Base-by-base conservation (phyloP, 2,329 filamentous ascomycete species). In the Botrytis deweyae region DNA sequence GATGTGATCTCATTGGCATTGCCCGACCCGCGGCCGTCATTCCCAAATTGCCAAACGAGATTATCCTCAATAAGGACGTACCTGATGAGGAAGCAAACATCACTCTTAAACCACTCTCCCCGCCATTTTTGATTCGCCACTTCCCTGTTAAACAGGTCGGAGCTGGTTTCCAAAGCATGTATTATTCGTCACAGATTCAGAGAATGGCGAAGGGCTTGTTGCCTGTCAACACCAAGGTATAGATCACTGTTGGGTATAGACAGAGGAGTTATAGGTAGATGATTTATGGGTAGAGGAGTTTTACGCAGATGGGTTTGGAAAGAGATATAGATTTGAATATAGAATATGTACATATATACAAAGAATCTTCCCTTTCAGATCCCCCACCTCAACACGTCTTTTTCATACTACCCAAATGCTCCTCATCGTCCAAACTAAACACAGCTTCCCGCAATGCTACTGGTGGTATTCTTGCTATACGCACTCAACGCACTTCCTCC, bases 1-100 rank as follows among this genome's bases (percentile, higher is more conserved):
- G 83, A 4, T 87, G 86, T 75, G 84, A 88, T 74, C 75, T 88
- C 77, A 82, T 88, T 33, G 86, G 86, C 0, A 81, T 88, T 36
- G 86, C 82, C 0, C 80, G 86, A 46, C 84, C 86, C 0, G 84
- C 85, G 0, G 83, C 84, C 20, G 76, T 87, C 14, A 79, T 85
- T 44, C 83, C 86, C 0, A 80, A 80, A 14, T 79, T 87, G 10
- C 83, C 85, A 16, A 80, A 77, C 20, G 80, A 80, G 44, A 78
- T 81, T 20, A 77, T 84, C 7, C 74, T 84, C 25, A 83, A 82
- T 69, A 77, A 75, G n/a, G 77, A 78, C 0, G 70, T 80, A 9
- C 59, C 74, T n/a, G 78, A 79, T 44, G 78, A 78, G 16, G 73
- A 78, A 64, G 79, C 78, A 7, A 65, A 29, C 52, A 49, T 78